Percentiles rank a stretch among this genome's conserved stretches.
phyloP scores from a whole-genome alignment of 2,329 filamentous ascomycete genomes.

The Fusarium albosuccineum region DNA sequence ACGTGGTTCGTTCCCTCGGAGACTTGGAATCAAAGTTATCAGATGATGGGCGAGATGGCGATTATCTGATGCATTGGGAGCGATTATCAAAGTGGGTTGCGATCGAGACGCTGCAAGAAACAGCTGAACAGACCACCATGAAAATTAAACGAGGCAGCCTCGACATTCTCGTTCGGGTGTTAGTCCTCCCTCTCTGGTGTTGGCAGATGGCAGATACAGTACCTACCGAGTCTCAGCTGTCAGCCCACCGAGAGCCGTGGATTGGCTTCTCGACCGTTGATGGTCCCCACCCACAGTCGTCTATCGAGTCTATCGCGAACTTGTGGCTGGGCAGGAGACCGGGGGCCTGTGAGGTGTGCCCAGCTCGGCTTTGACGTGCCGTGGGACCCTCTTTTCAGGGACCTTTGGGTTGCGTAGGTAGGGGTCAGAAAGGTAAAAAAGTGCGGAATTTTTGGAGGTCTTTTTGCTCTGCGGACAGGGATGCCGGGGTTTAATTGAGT shows the following conservation, averaged over 20 bases:
- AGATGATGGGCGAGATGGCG: not conserved
- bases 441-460: not conserved
- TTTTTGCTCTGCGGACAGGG: not conserved
- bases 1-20: not conserved
- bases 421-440: not conserved
- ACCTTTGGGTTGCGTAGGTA: not conserved
- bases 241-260: conserved; percentile 25
- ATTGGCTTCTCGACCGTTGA: conserved; percentile 40
- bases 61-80: conserved; percentile 2
- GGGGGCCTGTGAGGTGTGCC: conserved; percentile 8
- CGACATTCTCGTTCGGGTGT: not conserved
- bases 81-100: not conserved
- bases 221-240: conserved; percentile 1
- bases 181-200: too few relatives aligned
- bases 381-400: conserved; percentile 29
- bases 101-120: not conserved
- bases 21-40: not conserved
- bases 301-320: conserved; percentile 17
- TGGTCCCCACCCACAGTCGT: conserved; percentile 23
- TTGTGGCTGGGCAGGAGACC: conserved; percentile 20
- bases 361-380: conserved; percentile 41
- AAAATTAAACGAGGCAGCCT: too few relatives aligned
- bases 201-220: too few relatives aligned
- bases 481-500: not conserved
- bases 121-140: too few relatives aligned